A percentile compares a stretch with the other conserved stretches of the same genome.
These are phyloP conservation scores for Hapsidospora chrysogenum DNA, from an alignment of 495 filamentous ascomycete species.

Conservation along the genomic window DNA sequence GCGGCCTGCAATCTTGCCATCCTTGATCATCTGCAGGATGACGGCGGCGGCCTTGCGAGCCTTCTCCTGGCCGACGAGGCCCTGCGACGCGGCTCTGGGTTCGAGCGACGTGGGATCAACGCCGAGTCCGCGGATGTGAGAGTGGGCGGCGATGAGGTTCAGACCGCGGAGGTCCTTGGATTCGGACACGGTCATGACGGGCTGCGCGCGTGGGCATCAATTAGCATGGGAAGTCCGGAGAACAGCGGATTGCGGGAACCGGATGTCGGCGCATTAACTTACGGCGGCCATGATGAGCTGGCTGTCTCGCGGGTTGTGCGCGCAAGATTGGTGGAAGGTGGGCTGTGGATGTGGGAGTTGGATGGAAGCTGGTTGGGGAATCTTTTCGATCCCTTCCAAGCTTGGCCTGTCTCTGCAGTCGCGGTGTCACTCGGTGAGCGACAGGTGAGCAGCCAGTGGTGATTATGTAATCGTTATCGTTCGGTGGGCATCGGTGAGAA, in stretches of 20 bases:
- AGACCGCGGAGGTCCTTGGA: slow-evolving; percentile 84
- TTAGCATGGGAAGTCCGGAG: slow-evolving; percentile 1
- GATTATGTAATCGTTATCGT: no score
- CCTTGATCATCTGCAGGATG: slow-evolving; percentile 94
- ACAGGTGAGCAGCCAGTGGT: no score
- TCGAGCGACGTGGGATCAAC: slow-evolving; percentile 86
- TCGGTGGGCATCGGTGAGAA: no score
- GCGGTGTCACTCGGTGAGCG: no score
- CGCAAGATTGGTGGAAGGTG: no score
- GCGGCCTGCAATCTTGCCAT: slow-evolving; percentile 92
- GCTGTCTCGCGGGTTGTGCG: no score
- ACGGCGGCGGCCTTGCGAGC: slow-evolving; percentile 91
- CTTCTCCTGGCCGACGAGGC: slow-evolving; percentile 92
- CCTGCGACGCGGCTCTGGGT: slow-evolving; percentile 72
- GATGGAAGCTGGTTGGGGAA: no score
- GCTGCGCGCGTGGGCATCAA: slow-evolving; percentile 26
- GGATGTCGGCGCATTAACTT: slow-evolving; percentile 5
- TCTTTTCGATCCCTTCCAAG: no score
- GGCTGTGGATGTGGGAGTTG: no score
- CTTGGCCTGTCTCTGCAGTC: no score
- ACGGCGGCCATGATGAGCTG: slow-evolving; percentile 24
- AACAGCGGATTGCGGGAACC: background rate
- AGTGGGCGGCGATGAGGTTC: slow-evolving; percentile 95
- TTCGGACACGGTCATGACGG: slow-evolving; percentile 85
- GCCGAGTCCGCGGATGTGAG: slow-evolving; percentile 88